Evolutionary conservation across 169 alveolate genomes (phyloP).

Genomic region (Plasmodium malariae): DNA sequence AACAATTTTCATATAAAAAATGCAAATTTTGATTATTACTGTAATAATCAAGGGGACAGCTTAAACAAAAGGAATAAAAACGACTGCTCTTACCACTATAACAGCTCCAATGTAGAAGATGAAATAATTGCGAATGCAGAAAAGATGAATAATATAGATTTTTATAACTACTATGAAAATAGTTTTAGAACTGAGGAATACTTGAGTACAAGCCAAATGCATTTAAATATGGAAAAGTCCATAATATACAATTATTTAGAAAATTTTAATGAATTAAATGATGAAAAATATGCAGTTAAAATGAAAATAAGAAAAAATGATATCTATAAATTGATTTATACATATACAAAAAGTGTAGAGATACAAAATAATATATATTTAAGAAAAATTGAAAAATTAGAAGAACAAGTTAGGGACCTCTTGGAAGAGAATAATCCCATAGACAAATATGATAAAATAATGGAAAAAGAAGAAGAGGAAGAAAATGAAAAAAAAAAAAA

Average conservation of each 20-base stretch:
- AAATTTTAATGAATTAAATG: slow-evolving; percentile 4
- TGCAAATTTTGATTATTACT: no score
- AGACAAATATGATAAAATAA: background rate
- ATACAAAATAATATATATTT: slow-evolving; percentile 21
- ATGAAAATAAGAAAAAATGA: slow-evolving; percentile 50
- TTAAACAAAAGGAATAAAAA: no score
- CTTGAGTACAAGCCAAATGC: background rate
- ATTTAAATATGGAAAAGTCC: slow-evolving; percentile 10
- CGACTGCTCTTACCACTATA: background rate
- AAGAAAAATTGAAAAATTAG: slow-evolving; percentile 16
- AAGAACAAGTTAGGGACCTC: slow-evolving; percentile 4
- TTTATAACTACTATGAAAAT: background rate
- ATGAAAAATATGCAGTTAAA: slow-evolving; percentile 23
- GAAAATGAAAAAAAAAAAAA: background rate
- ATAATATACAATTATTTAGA: slow-evolving; percentile 37
- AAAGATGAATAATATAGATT: background rate
- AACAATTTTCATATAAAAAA: no score
- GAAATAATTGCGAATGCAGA: background rate
- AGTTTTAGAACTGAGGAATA: background rate
- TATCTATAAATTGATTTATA: slow-evolving; percentile 41
- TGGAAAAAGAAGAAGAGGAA: background rate
- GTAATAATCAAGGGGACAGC: no score
- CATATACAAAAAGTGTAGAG: slow-evolving; percentile 38
- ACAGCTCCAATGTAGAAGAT: background rate
- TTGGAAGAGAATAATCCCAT: background rate